Evolutionary conservation across 306 rosid species (phyloP).

Genomic region (Ormosia semicastrata): DNA sequence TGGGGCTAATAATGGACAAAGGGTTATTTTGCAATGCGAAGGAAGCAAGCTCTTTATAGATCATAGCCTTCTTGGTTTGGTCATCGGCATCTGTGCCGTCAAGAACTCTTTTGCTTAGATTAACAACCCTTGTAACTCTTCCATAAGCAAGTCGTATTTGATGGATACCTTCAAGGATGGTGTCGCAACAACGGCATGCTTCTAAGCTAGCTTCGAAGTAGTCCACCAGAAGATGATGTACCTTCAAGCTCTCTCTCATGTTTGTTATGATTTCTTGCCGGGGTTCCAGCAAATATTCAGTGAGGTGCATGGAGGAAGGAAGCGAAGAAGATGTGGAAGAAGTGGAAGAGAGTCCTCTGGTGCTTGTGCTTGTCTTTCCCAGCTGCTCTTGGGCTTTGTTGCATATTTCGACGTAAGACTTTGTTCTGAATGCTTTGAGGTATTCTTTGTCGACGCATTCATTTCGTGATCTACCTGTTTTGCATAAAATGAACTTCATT

Average conservation of each 20-base stretch:
- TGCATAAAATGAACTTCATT: conserved; percentile 6
- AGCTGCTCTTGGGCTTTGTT: conserved; percentile 41
- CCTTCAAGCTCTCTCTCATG: conserved; percentile 32
- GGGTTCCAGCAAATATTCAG: conserved; percentile 63
- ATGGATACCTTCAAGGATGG: conserved; percentile 55
- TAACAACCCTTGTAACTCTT: conserved; percentile 38
- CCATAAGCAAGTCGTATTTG: conserved; percentile 43
- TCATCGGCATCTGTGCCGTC: neutral
- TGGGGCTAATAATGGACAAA: conserved; percentile 38
- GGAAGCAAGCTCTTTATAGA: conserved; percentile 46
- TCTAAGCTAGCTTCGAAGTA: conserved; percentile 76
- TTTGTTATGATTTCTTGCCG: conserved; percentile 52
- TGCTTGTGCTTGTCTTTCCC: neutral
- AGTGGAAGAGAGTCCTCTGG: conserved; percentile 4
- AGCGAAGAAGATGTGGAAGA: conserved; percentile 16
- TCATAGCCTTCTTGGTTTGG: conserved; percentile 23
- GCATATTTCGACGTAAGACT: conserved; percentile 72
- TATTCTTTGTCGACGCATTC: conserved; percentile 44
- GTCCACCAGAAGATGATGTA: conserved; percentile 60
- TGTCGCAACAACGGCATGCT: conserved; percentile 63
- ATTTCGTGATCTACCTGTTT: conserved; percentile 55
- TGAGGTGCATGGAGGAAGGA: conserved; percentile 31
- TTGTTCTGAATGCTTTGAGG: conserved; percentile 68
- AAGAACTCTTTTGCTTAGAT: conserved; percentile 26
- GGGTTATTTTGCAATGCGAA: conserved; percentile 53